These are phyloP conservation scores for Brassica cretica DNA, from an alignment of 345 rosid genomes.

Conservation along the genomic window DNA sequence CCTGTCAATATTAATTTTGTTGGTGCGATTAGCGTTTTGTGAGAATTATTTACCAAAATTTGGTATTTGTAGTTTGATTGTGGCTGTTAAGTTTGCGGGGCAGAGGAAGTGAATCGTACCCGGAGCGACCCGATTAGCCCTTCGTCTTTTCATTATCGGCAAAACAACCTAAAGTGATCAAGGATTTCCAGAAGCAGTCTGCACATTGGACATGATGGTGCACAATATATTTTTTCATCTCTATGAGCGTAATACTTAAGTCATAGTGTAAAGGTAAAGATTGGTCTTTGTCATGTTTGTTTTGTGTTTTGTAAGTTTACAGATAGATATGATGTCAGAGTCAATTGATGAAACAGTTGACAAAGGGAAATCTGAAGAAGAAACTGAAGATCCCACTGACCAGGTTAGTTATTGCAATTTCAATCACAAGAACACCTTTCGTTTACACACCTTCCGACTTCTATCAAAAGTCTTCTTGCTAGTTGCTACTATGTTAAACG, in stretches of 20 bases:
- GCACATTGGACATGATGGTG: neutral
- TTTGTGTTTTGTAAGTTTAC: neutral
- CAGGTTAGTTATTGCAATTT: neutral
- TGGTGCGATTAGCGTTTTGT: neutral
- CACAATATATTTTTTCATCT: too few species aligned
- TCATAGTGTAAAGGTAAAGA: neutral
- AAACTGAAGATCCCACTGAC: neutral
- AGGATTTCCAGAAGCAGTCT: neutral
- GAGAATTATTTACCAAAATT: neutral
- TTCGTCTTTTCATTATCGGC: neutral
- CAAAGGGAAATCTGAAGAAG: neutral
- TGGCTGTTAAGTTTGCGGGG: neutral
- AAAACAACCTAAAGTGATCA: neutral
- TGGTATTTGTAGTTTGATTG: neutral
- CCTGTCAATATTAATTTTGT: neutral
- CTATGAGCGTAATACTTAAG: neutral
- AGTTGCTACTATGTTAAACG: neutral
- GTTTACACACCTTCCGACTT: neutral
- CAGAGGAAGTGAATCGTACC: neutral
- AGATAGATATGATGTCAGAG: too few species aligned
- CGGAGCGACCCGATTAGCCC: neutral
- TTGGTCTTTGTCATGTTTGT: neutral
- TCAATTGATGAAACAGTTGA: too few species aligned
- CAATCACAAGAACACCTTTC: neutral
- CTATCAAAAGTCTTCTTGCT: neutral